Base-by-base conservation (phyloP, 495 filamentous ascomycete species). In the Hyphodiscus hymeniophilus region DNA sequence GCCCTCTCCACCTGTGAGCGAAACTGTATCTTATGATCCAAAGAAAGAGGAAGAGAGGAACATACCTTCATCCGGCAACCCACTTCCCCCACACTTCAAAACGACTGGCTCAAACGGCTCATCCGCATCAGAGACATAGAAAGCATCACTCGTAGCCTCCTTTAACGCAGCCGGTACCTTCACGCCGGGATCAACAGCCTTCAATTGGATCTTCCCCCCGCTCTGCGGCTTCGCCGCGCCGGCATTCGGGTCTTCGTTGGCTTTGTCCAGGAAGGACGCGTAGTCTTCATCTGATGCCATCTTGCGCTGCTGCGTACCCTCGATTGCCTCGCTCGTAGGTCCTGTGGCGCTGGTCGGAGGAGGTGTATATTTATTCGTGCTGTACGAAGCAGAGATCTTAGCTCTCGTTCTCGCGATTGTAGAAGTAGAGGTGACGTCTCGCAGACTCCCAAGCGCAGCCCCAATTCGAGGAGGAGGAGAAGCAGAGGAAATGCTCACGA, bases 271-370 rank as follows among this genome's bases (percentile, higher is more conserved):
- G 61, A 95, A 94, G 56, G 78, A 68, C 63, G 77, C 72, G 72
- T 94, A 95, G 54, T 80, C 80, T 41, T 84, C 79, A 70, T 94
- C 88, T 17, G 83, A 82, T 16, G 82, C 76, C 82, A 88, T 90
- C 26, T 50, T 48, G 28, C 38, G 23, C n/a, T 46, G 15, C 36
- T 43, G 12, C 31, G 24, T 45, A 33, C 13, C 7, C 22, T 51
- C 11, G 7, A 16, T 39, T 26, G 13, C 26, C 26, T 28, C 22
- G 28, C 11, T 42, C 24, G 38, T 40, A 40, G 38, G 6, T 21
- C 22, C 16, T 7, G 16, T 21, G 10, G 4, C 16, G 12, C 16
- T 4, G 3, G 8, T 28, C 5, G 3, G 3, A 24, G 22, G n/a
- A 17, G 13, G 4, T 13, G 24, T 7, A 28, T 30, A 38, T n/a